These are phyloP conservation scores for Pisolithus orientalis DNA, from an alignment of 768 basidiomycete species.

Conservation along the genomic window DNA sequence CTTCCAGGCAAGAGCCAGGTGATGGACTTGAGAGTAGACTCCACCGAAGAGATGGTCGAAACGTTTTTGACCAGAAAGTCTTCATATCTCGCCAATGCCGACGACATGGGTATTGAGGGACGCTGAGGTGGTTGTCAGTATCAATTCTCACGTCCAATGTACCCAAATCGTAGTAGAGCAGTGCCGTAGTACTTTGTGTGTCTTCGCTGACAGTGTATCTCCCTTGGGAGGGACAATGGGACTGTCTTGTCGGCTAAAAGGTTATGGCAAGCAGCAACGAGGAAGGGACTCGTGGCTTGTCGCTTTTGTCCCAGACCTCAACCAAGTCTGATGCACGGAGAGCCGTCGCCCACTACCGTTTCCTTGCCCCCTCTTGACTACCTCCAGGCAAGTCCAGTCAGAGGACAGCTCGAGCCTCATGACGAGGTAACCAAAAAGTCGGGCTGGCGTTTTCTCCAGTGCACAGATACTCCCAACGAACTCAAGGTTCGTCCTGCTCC, in stretches of 20 bases:
- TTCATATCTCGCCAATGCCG: slow-evolving; percentile 69
- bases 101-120: slow-evolving; percentile 40
- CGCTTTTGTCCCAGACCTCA: slow-evolving; percentile 4
- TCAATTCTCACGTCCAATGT: too few species aligned
- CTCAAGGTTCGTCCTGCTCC: slow-evolving; percentile 46
- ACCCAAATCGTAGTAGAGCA: too few species aligned
- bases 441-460: slow-evolving; percentile 69
- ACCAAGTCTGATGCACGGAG: slow-evolving; percentile 16
- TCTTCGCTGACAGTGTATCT: too few species aligned
- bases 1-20: slow-evolving; percentile 96
- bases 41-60: slow-evolving; percentile 79
- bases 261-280: slow-evolving; percentile 1
- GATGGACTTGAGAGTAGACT: slow-evolving; percentile 81
- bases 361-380: slow-evolving; percentile 41
- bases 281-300: slow-evolving; percentile 15
- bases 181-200: too few species aligned
- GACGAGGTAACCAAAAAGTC: slow-evolving; percentile 43
- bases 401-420: slow-evolving; percentile 70
- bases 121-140: too few species aligned
- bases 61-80: slow-evolving; percentile 79
- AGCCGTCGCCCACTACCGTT: slow-evolving; percentile 18
- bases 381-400: slow-evolving; percentile 57
- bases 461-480: slow-evolving; percentile 71
- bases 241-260: background rate
- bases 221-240: too few species aligned